phyloP scores from a whole-genome alignment of 2,329 filamentous ascomycete genomes.

The Fusarium protoensiforme region DNA sequence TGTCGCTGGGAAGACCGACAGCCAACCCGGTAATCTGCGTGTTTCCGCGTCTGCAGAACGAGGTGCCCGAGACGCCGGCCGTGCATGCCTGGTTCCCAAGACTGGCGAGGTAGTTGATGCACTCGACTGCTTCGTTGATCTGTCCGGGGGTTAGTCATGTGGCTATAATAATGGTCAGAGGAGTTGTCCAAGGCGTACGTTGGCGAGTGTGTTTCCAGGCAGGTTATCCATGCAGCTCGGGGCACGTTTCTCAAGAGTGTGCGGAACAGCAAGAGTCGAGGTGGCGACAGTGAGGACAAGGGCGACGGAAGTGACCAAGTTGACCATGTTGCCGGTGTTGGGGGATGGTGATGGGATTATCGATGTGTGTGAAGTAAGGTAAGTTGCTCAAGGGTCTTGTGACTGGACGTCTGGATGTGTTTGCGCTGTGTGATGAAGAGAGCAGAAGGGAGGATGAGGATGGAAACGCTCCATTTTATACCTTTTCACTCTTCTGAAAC shows the following conservation, averaged over 20 bases:
- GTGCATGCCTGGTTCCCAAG: slow-evolving; percentile 8
- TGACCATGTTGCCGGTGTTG: slow-evolving; percentile 16
- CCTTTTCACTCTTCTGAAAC: background rate
- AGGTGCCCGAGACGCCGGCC: background rate
- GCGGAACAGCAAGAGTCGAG: slow-evolving; percentile 1
- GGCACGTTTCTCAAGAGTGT: background rate
- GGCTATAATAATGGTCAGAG: background rate
- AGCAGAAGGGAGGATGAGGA: background rate
- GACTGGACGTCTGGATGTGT: background rate
- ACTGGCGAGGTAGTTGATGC: slow-evolving; percentile 24
- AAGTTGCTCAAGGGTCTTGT: background rate
- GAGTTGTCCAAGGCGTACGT: background rate
- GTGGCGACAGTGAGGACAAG: background rate
- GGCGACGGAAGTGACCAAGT: background rate
- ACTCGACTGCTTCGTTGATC: slow-evolving; percentile 16
- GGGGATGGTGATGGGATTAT: background rate
- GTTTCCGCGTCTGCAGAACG: slow-evolving; percentile 20
- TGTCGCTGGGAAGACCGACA: background rate
- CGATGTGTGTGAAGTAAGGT: background rate
- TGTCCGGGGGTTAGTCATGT: background rate
- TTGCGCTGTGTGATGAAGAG: background rate
- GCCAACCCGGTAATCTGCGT: slow-evolving; percentile 18
- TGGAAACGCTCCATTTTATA: background rate
- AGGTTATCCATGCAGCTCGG: slow-evolving; percentile 11
- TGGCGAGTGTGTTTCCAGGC: background rate